Percentiles rank a stretch among this genome's conserved stretches.
Conservation (phyloP, 352 stramenopile genomes). For the Phytophthora sp. region DNA sequence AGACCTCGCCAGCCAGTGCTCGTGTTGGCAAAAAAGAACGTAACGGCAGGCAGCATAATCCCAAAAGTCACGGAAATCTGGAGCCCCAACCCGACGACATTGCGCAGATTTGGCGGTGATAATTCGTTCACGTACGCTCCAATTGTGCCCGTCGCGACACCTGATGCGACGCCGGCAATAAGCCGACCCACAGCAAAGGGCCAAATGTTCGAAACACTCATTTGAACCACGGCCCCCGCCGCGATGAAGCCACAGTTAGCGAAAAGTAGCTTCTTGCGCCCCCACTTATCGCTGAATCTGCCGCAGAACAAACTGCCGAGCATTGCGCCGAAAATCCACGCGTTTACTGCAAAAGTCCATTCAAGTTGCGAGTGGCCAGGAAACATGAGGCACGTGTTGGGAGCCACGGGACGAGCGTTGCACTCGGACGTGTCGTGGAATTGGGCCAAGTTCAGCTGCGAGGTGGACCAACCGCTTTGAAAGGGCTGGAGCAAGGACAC, state of each 20-base stretch:
- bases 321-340: slow-evolving; percentile 66
- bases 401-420: slow-evolving; percentile 39
- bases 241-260: slow-evolving; percentile 45
- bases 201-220: slow-evolving; percentile 32
- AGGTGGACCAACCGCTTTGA: slow-evolving; percentile 64
- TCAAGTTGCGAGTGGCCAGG: slow-evolving; percentile 52
- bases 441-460: slow-evolving; percentile 56
- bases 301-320: slow-evolving; percentile 50
- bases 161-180: slow-evolving; percentile 47
- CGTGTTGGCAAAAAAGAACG: slow-evolving; percentile 67
- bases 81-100: slow-evolving; percentile 35
- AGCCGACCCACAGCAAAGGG: slow-evolving; percentile 43
- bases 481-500: slow-evolving; percentile 50
- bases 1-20: slow-evolving; percentile 47
- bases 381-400: slow-evolving; percentile 63
- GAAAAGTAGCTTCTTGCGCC: slow-evolving; percentile 26
- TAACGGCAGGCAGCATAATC: slow-evolving; percentile 47
- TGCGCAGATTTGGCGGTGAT: slow-evolving; percentile 42
- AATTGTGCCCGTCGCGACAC: slow-evolving; percentile 37
- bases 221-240: slow-evolving; percentile 38
- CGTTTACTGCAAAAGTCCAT: slow-evolving; percentile 41
- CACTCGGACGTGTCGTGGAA: slow-evolving; percentile 54
- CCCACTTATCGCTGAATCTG: slow-evolving; percentile 33
- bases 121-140: slow-evolving; percentile 49
- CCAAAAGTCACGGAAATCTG: slow-evolving; percentile 57